Conservation (phyloP, 2,329 filamentous ascomycete species). For the Diaporthe citriasiana region DNA sequence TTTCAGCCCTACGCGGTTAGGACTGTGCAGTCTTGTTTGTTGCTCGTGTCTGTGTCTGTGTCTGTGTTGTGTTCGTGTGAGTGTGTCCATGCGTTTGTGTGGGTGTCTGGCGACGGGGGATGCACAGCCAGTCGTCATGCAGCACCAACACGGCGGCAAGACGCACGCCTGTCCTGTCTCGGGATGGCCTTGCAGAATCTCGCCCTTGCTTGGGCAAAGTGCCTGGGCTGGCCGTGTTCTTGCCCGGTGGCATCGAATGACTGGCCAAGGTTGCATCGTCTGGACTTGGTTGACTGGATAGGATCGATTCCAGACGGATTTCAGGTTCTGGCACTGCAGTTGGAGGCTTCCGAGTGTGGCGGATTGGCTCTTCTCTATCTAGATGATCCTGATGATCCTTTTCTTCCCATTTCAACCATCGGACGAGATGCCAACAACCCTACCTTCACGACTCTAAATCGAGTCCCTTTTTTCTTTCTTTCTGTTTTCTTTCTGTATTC, state of each 20-base stretch:
- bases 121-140: slow-evolving; percentile 18
- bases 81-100: neutral
- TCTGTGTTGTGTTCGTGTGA: neutral
- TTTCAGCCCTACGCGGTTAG: slow-evolving; percentile 4
- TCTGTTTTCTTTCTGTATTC: neutral
- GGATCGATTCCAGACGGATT: slow-evolving; percentile 8
- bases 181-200: neutral
- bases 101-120: neutral
- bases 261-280: slow-evolving; percentile 20
- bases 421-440: neutral
- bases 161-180: neutral
- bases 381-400: neutral
- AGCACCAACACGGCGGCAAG: slow-evolving; percentile 13
- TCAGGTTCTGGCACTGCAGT: neutral
- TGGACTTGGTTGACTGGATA: neutral
- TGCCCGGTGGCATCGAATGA: neutral
- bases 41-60: neutral
- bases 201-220: neutral
- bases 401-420: neutral
- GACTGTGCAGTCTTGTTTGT: neutral
- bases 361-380: neutral
- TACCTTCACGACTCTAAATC: no score
- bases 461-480: no score
- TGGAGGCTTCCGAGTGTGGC: neutral
- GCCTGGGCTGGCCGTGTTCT: neutral